Evolutionary conservation across 2,329 filamentous ascomycete genomes (phyloP).

Genomic region (Pestalotiopsis fici): DNA sequence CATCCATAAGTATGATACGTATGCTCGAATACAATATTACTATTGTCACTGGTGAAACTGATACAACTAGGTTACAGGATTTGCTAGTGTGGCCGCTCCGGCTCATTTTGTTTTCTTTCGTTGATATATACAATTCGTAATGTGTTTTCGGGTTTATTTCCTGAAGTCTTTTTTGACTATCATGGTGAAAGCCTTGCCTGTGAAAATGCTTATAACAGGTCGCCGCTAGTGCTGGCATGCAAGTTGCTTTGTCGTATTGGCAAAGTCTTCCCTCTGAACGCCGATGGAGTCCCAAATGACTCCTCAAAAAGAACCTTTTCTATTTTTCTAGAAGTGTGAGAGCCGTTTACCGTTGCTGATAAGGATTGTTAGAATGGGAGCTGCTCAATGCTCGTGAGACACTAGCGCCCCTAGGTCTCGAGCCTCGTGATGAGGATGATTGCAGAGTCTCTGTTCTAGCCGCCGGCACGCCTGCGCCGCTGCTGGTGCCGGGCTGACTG

Average conservation of each 20-base stretch:
- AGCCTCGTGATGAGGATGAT: background rate
- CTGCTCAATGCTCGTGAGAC: background rate
- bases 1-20: background rate
- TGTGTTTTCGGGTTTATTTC: background rate
- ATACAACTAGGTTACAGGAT: background rate
- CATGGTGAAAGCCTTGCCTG: background rate
- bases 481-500: background rate
- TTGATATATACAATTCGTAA: background rate
- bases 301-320: background rate
- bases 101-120: background rate
- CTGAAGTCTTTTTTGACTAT: background rate
- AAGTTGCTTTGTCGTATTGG: background rate
- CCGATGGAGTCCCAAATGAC: background rate
- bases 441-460: background rate
- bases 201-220: background rate
- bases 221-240: background rate
- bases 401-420: conserved; percentile 8
- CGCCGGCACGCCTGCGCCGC: background rate
- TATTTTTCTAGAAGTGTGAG: background rate
- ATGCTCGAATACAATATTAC: background rate
- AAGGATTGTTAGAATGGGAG: conserved; percentile 3
- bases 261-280: background rate
- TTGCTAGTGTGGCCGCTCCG: background rate
- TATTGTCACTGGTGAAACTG: background rate
- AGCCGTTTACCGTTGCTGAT: background rate